Evolutionary conservation across 169 alveolate species (phyloP), one percentile per base, ranked within the genome.

Genomic region (Plasmodium gallinaceum): DNA sequence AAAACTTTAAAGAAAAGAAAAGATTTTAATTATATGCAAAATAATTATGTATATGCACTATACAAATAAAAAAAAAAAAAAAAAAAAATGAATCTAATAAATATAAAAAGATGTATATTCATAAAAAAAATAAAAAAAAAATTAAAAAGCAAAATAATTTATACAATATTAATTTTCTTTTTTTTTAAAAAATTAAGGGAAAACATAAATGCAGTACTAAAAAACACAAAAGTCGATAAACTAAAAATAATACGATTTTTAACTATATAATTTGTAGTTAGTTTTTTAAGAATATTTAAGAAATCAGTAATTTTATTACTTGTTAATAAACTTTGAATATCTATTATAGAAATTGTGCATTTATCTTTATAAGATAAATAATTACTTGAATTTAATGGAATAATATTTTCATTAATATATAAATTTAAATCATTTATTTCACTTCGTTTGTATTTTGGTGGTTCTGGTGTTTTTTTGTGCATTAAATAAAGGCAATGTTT

Each of bases 401-500:
- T 6, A 12, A 86, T 86, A 45, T 86, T 69, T 42, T 86, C 88
- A 16, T 73, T 42, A 70, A 86, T 86, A 61, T 70, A 86, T 5
- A 26, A 8, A 39, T 86, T 86, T 64, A 86, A 60, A 39, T 86
- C 74, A n/a, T 39, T 69, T 10, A 86, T 70, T 86, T 86, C 92
- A 52, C 74, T 86, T 26, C 80, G 57, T 66, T 72, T 71, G 42
- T 60, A 86, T 20, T 64, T 71, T 24, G 16, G 7, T 43, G 75
- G 73, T 9, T 71, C 86, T 9, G 88, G 76, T 20, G 70, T 61
- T 37, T n/a, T 32, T 66, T 51, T 70, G 20, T 86, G 92, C 92
- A 86, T 86, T 64, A 86, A 61, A 74, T 71, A 57, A 10, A 86
- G 87, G 20, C 88, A 71, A 71, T 86, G 76, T 12, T 86, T 70